Percentiles rank a stretch among this genome's conserved stretches.
phyloP scores from a whole-genome alignment of 2,329 filamentous ascomycete species.

The Ophiocordyceps sinensis region DNA sequence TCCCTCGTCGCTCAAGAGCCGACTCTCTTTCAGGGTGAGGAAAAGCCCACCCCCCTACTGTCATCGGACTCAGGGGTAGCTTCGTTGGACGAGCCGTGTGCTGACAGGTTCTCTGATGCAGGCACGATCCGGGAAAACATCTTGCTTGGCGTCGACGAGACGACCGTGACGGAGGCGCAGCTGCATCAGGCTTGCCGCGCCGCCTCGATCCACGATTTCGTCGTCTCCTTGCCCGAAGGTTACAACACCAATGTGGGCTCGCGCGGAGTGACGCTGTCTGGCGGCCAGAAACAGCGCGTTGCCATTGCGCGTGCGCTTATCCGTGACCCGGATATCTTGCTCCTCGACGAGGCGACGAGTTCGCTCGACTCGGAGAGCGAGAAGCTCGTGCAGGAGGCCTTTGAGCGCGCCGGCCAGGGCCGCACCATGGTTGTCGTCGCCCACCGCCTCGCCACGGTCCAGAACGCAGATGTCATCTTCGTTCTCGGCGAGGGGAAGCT shows the following conservation, averaged over 20 bases:
- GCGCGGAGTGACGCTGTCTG: slow-evolving; percentile 50
- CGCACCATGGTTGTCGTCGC: slow-evolving; percentile 63
- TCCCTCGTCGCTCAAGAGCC: slow-evolving; percentile 65
- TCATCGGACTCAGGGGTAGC: no score
- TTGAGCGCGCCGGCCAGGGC: slow-evolving; percentile 47
- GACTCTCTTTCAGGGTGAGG: slow-evolving; percentile 49
- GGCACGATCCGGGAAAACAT: slow-evolving; percentile 56
- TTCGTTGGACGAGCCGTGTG: neutral
- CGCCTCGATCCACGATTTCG: slow-evolving; percentile 59
- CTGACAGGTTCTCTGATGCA: slow-evolving; percentile 2
- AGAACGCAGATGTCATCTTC: slow-evolving; percentile 68
- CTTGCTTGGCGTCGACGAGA: slow-evolving; percentile 44
- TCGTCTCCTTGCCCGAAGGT: slow-evolving; percentile 49
- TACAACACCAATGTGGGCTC: slow-evolving; percentile 56
- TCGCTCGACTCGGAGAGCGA: slow-evolving; percentile 51
- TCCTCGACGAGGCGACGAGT: slow-evolving; percentile 62
- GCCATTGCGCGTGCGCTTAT: slow-evolving; percentile 56
- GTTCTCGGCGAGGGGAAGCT: slow-evolving; percentile 53
- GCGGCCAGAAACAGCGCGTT: slow-evolving; percentile 59
- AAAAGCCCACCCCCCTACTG: no score
- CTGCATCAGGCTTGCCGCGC: slow-evolving; percentile 40
- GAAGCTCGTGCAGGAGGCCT: slow-evolving; percentile 49
- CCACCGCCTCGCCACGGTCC: slow-evolving; percentile 62
- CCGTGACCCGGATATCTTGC: slow-evolving; percentile 47
- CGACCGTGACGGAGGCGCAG: slow-evolving; percentile 33